Percentiles rank a stretch among this genome's conserved stretches.
Conservation (phyloP, 768 basidiomycete species). For the Kwoniella heveanensis region DNA sequence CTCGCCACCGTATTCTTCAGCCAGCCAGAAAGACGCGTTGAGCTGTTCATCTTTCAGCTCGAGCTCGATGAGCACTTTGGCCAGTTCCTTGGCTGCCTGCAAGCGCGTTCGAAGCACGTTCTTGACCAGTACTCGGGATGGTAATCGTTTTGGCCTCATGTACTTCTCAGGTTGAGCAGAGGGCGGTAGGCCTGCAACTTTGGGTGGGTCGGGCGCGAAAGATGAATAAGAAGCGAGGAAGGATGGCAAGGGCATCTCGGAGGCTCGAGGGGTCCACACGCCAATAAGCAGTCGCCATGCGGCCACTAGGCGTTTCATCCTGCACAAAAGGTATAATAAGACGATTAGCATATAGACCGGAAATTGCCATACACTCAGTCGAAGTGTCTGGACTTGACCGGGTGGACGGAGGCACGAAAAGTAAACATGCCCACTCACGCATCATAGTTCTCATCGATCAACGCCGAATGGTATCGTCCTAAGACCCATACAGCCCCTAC, state of each 20-base stretch:
- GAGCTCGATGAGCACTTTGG: constrained; percentile 70
- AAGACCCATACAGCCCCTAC: constrained; percentile 71
- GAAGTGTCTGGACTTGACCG: no score
- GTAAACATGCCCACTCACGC: constrained; percentile 62
- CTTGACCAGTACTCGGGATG: constrained; percentile 79
- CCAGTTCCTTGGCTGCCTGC: constrained; percentile 76
- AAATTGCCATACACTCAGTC: no score
- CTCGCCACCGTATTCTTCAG: constrained; percentile 40
- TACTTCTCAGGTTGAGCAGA: constrained; percentile 32
- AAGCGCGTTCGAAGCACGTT: constrained; percentile 85
- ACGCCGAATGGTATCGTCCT: constrained; percentile 77
- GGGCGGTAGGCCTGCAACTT: constrained; percentile 42
- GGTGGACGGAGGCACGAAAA: constrained; percentile 2
- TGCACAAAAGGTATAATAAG: constrained; percentile 47
- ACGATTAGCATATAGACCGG: background rate
- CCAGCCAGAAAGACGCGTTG: constrained; percentile 57
- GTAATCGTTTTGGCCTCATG: constrained; percentile 58
- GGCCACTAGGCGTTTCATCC: constrained; percentile 81
- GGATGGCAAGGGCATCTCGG: constrained; percentile 76
- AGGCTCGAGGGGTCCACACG: constrained; percentile 82
- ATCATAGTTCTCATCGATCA: constrained; percentile 85
- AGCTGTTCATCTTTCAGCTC: constrained; percentile 54
- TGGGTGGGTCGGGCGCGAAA: constrained; percentile 42
- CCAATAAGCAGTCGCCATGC: constrained; percentile 98
- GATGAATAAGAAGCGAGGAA: constrained; percentile 55